Percentiles rank a stretch among this genome's conserved stretches.
Conservation (phyloP, 768 basidiomycete species). For the Auricularia cornea region DNA sequence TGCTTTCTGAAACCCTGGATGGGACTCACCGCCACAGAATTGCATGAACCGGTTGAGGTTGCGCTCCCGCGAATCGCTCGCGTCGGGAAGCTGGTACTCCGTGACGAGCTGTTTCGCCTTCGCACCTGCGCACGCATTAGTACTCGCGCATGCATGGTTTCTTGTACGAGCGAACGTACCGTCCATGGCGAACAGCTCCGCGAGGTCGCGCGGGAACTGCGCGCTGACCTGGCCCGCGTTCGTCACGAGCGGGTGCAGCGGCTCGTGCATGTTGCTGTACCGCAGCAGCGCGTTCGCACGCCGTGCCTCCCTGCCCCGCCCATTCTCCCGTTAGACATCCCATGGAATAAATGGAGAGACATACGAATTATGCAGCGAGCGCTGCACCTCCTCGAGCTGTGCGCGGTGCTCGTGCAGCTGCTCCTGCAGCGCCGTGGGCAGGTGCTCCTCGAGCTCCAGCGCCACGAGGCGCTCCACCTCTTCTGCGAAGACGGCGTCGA, state of each 20-base stretch:
- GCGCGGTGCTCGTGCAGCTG: constrained; percentile 37
- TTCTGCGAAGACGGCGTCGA: constrained; percentile 40
- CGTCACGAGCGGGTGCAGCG: constrained; percentile 41
- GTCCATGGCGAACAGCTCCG: constrained; percentile 43
- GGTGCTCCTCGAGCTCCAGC: constrained; percentile 35
- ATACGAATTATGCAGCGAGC: constrained; percentile 49
- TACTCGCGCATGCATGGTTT: too few species aligned
- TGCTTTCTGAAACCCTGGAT: neutral
- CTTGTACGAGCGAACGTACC: constrained; percentile 33
- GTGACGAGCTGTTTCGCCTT: constrained; percentile 20
- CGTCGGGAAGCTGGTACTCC: constrained; percentile 27
- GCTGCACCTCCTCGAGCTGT: constrained; percentile 39
- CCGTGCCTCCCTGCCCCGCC: constrained; percentile 41
- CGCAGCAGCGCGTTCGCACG: constrained; percentile 44
- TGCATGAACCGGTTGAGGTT: constrained; percentile 51
- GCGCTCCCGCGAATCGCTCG: constrained; percentile 33
- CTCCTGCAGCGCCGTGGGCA: constrained; percentile 41
- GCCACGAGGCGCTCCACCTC: constrained; percentile 45
- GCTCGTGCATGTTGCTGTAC: constrained; percentile 30
- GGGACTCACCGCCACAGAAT: constrained; percentile 38
- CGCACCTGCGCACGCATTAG: constrained; percentile 1
- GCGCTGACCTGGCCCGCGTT: constrained; percentile 38
- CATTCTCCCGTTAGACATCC: neutral
- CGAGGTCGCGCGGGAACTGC: constrained; percentile 44
- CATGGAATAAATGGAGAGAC: too few species aligned